Evolutionary conservation across 2,329 filamentous ascomycete species (phyloP).

Genomic region (Thelonectria rubi): DNA sequence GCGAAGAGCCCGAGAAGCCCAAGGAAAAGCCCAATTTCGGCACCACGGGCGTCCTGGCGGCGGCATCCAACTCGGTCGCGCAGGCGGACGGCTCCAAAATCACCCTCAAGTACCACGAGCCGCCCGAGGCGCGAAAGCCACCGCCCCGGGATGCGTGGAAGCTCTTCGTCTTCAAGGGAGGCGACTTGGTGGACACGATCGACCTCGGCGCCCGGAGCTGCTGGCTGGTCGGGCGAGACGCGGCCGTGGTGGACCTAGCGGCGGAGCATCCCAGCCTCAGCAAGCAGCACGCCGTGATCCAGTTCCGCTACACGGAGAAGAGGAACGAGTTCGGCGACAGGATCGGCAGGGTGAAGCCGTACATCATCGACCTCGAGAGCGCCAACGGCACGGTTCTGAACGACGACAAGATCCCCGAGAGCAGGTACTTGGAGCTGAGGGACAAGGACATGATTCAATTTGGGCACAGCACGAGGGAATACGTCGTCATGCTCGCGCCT

Average conservation of each 20-base stretch:
- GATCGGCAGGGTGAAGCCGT: slow-evolving; percentile 81
- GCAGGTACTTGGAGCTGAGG: slow-evolving; percentile 84
- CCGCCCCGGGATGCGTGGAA: slow-evolving; percentile 82
- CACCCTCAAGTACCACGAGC: slow-evolving; percentile 95
- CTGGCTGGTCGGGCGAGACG: slow-evolving; percentile 89
- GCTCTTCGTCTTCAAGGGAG: slow-evolving; percentile 90
- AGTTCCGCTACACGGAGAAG: slow-evolving; percentile 87
- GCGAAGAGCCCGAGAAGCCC: slow-evolving; percentile 60
- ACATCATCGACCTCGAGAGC: slow-evolving; percentile 92
- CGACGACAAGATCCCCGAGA: slow-evolving; percentile 74
- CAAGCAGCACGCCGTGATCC: slow-evolving; percentile 94
- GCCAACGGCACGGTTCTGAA: slow-evolving; percentile 91
- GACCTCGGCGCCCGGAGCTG: slow-evolving; percentile 80
- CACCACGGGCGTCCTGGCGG: slow-evolving; percentile 82
- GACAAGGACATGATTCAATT: slow-evolving; percentile 92
- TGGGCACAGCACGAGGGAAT: slow-evolving; percentile 88
- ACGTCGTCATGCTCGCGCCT: slow-evolving; percentile 87
- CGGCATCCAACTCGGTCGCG: slow-evolving; percentile 81
- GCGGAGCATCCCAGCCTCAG: slow-evolving; percentile 93
- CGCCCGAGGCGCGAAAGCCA: slow-evolving; percentile 89
- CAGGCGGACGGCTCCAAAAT: slow-evolving; percentile 79
- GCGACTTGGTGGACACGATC: slow-evolving; percentile 82
- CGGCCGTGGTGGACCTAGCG: slow-evolving; percentile 80
- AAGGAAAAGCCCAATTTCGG: slow-evolving; percentile 92
- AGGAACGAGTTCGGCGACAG: slow-evolving; percentile 88